Conservation (phyloP, 805 yeast species). For the Groenewaldozyma tartarivorans region DNA sequence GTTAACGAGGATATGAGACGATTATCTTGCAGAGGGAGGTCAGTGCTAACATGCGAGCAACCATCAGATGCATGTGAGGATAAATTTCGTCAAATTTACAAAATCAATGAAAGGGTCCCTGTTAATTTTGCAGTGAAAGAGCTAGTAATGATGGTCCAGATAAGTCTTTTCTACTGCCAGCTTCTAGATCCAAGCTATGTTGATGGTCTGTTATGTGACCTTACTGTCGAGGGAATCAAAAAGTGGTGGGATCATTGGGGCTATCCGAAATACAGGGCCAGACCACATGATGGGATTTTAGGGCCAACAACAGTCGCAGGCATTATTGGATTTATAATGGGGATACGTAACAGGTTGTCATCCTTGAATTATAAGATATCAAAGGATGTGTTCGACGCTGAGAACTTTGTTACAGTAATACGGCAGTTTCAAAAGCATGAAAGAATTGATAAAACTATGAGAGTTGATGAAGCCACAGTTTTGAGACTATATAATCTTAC, state of each 20-base stretch:
- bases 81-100: slow-evolving; percentile 69
- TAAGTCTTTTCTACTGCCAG: slow-evolving; percentile 67
- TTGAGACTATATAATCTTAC: slow-evolving; percentile 40
- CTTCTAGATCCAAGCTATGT: slow-evolving; percentile 57
- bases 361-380: slow-evolving; percentile 48
- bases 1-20: slow-evolving; percentile 71
- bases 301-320: slow-evolving; percentile 69
- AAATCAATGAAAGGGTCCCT: slow-evolving; percentile 40
- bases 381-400: slow-evolving; percentile 77
- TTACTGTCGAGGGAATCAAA: slow-evolving; percentile 60
- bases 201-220: slow-evolving; percentile 78
- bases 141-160: slow-evolving; percentile 65
- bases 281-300: slow-evolving; percentile 43
- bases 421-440: slow-evolving; percentile 70
- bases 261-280: slow-evolving; percentile 21
- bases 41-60: slow-evolving; percentile 58
- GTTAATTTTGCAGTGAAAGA: slow-evolving; percentile 62
- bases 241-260: slow-evolving; percentile 84
- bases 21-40: slow-evolving; percentile 76
- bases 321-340: slow-evolving; percentile 64
- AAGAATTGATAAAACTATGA: slow-evolving; percentile 41
- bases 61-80: slow-evolving; percentile 74
- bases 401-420: slow-evolving; percentile 55
- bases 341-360: slow-evolving; percentile 57
- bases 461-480: slow-evolving; percentile 49